A percentile compares a stretch with the other conserved stretches of the same genome.
Conservation (phyloP, 2,329 filamentous ascomycete genomes). For the Monilinia fructicola region DNA sequence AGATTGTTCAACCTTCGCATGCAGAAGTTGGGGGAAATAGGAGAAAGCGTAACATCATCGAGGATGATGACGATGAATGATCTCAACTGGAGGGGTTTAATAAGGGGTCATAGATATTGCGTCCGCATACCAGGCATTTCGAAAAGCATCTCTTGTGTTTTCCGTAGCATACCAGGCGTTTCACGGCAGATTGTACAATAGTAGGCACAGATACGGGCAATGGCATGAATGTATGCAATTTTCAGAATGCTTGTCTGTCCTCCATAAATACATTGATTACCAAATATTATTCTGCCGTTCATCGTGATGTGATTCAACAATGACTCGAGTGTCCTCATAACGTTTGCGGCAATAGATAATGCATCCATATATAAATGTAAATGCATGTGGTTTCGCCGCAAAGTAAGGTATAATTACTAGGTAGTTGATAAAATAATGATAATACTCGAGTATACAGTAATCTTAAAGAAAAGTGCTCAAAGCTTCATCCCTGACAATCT, state of each 20-base stretch:
- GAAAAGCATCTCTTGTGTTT: slow-evolving; percentile 14
- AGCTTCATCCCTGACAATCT: slow-evolving; percentile 22
- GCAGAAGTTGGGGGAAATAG: slow-evolving; percentile 42
- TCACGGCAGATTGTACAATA: slow-evolving; percentile 16
- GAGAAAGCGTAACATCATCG: slow-evolving; percentile 57
- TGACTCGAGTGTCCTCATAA: neutral
- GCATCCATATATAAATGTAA: neutral
- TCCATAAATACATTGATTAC: neutral
- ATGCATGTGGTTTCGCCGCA: neutral
- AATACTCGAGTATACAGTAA: neutral
- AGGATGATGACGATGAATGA: slow-evolving; percentile 55
- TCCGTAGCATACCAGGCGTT: slow-evolving; percentile 17
- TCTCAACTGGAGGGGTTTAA: neutral
- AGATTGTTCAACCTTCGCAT: slow-evolving; percentile 41
- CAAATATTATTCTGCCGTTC: neutral
- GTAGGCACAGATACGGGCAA: neutral
- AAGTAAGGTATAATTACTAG: neutral
- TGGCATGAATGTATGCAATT: neutral
- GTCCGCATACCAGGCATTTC: neutral
- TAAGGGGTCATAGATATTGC: slow-evolving; percentile 6
- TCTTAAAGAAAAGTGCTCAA: slow-evolving; percentile 4
- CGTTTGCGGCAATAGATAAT: neutral
- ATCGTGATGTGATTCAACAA: neutral
- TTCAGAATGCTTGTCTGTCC: neutral
- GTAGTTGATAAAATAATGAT: too few species aligned